Evolutionary conservation across 164 flowering plant genomes (phyloP).

Genomic region (Kingdonia uniflora): DNA sequence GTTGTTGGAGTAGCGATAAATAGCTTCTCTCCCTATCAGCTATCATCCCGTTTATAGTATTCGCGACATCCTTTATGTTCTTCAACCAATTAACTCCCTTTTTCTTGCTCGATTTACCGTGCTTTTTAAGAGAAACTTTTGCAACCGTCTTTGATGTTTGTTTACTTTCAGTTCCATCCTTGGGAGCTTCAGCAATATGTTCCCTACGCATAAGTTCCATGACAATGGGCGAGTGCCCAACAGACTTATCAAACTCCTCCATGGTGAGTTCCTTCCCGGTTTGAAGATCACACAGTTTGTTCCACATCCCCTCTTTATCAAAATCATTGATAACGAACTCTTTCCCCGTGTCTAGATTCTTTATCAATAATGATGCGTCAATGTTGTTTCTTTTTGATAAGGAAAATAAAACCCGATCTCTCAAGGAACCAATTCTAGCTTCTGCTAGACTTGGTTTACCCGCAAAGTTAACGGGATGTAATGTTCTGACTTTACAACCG

Average conservation of each 20-base stretch:
- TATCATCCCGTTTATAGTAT: conserved; percentile 33
- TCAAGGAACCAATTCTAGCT: conserved; percentile 17
- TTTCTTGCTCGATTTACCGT: too few species aligned
- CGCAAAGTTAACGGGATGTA: neutral
- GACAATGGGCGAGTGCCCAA: conserved; percentile 93
- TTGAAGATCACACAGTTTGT: conserved; percentile 76
- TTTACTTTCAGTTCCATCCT: conserved; percentile 23
- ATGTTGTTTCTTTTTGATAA: too few species aligned
- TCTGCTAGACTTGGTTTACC: conserved; percentile 17
- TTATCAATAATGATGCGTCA: conserved; percentile 21
- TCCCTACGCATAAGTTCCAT: conserved; percentile 95
- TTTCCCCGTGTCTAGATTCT: conserved; percentile 87
- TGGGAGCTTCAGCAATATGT: conserved; percentile 55
- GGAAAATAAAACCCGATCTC: conserved; percentile 37
- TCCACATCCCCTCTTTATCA: conserved; percentile 79
- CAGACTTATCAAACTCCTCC: conserved; percentile 91
- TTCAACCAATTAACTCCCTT: conserved; percentile 82
- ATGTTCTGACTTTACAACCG: neutral
- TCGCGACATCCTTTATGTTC: conserved; percentile 72
- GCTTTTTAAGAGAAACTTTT: conserved; percentile 45
- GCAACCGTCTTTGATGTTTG: conserved; percentile 18
- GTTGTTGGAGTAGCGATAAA: too few species aligned
- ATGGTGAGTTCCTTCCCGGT: conserved; percentile 85
- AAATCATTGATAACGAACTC: conserved; percentile 93
- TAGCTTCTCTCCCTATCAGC: too few species aligned